Percentiles rank a stretch among this genome's conserved stretches.
Evolutionary conservation across 2,329 filamentous ascomycete genomes (phyloP).

Genomic region (Beauveria brongniartii): DNA sequence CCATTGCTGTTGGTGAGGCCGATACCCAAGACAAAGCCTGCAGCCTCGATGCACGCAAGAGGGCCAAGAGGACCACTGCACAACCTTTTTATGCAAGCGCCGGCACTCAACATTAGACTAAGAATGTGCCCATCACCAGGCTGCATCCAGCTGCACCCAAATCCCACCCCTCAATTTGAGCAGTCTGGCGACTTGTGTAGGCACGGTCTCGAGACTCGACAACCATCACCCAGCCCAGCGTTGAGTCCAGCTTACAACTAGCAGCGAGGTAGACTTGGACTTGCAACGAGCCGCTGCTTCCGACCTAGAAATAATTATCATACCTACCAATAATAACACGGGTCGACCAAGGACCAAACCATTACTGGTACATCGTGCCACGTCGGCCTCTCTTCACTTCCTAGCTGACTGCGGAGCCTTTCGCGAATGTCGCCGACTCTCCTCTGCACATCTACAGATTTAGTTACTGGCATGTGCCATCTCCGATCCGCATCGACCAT

Average conservation of each 20-base stretch:
- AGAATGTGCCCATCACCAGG: not conserved
- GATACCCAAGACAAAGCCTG: not conserved
- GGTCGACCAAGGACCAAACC: not conserved
- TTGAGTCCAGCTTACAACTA: not conserved
- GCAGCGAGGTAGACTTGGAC: not conserved
- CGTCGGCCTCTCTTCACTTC: not conserved
- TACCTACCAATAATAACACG: not conserved
- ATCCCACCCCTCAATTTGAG: not conserved
- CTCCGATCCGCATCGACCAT: slow-evolving; percentile 1
- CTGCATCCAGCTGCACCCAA: not conserved
- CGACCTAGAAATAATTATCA: not conserved
- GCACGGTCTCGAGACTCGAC: not conserved
- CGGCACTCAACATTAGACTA: not conserved
- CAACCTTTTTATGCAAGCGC: slow-evolving; percentile 1
- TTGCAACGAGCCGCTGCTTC: not conserved
- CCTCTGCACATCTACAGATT: not conserved
- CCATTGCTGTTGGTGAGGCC: slow-evolving; percentile 2
- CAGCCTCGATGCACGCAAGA: slow-evolving; percentile 3
- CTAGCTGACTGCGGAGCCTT: not conserved
- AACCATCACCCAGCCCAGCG: not conserved
- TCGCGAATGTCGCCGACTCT: not conserved
- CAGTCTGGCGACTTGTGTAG: not conserved
- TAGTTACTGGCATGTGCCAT: not conserved
- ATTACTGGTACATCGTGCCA: too few species aligned
- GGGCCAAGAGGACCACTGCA: not conserved